A percentile compares a stretch with the other conserved stretches of the same genome.
These are phyloP conservation scores for Leptomonas seymouri DNA, from an alignment of 208 protist genomes.

Conservation along the genomic window DNA sequence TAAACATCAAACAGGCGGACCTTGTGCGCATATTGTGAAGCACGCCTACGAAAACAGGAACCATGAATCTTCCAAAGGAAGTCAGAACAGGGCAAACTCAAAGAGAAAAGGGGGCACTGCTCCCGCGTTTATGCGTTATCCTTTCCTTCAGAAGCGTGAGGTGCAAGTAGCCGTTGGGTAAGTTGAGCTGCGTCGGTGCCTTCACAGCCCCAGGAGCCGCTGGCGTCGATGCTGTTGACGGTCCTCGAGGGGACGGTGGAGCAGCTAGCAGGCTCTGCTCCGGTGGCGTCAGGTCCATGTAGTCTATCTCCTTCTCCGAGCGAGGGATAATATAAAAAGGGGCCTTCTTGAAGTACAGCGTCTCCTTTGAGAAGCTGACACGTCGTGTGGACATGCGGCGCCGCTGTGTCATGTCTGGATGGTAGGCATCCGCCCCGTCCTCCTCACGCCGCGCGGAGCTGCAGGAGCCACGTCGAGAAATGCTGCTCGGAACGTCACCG, in stretches of 20 bases:
- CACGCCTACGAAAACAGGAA: too few relatives aligned
- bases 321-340: slow-evolving; percentile 7
- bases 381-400: slow-evolving; percentile 1
- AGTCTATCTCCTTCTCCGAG: slow-evolving; percentile 3
- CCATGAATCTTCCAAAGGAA: too few relatives aligned
- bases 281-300: slow-evolving; percentile 7
- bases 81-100: slow-evolving; percentile 1
- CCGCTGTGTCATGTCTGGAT: background rate
- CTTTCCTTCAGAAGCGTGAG: slow-evolving; percentile 10
- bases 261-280: background rate
- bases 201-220: background rate
- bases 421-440: background rate
- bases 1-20: too few relatives aligned
- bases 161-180: background rate
- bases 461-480: slow-evolving; percentile 3
- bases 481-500: background rate
- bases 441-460: background rate
- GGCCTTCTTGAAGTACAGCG: slow-evolving; percentile 19
- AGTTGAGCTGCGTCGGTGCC: background rate
- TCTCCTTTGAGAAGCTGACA: slow-evolving; percentile 15
- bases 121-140: slow-evolving; percentile 12
- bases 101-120: background rate
- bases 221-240: background rate
- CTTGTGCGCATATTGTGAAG: too few relatives aligned
- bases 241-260: background rate